A percentile compares a stretch with the other conserved stretches of the same genome.
phyloP scores from a whole-genome alignment of 2,329 filamentous ascomycete genomes.

The Pseudocercospora macadamiae region DNA sequence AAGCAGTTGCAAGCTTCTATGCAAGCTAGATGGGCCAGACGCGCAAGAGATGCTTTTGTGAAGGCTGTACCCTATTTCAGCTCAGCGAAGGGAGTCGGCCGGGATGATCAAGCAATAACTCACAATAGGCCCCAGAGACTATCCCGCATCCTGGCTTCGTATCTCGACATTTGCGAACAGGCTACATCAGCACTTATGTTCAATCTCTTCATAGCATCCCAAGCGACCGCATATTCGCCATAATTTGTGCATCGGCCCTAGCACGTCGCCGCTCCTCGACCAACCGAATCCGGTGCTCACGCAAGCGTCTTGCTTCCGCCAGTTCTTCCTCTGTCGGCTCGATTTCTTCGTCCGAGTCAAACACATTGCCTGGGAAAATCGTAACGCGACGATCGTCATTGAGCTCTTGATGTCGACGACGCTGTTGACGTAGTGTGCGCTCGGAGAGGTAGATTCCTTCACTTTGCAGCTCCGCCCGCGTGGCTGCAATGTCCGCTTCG shows the following conservation, averaged over 20 bases:
- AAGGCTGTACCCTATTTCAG: no score
- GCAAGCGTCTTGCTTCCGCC: no score
- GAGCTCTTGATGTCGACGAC: not conserved
- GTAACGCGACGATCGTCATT: not conserved
- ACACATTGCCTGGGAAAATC: not conserved
- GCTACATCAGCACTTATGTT: not conserved
- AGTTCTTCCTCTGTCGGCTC: no score
- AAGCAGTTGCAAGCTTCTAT: no score
- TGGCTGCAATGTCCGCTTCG: constrained; percentile 8
- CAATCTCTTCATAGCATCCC: not conserved
- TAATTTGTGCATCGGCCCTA: not conserved
- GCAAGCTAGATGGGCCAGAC: no score
- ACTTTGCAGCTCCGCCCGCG: not conserved
- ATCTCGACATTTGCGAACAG: not conserved
- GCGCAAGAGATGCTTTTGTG: no score
- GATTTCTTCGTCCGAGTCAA: no score
- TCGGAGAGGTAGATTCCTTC: constrained; percentile 13
- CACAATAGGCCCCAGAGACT: no score
- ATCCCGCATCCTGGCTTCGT: no score
- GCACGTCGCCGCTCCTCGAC: not conserved
- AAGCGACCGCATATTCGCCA: constrained; percentile 1
- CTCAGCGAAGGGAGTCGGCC: no score
- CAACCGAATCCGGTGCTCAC: no score
- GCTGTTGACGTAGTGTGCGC: constrained; percentile 11
- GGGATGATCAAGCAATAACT: no score